Conservation (phyloP, 192 early-diverging fungal genomes). For the Thamnidium elegans region DNA sequence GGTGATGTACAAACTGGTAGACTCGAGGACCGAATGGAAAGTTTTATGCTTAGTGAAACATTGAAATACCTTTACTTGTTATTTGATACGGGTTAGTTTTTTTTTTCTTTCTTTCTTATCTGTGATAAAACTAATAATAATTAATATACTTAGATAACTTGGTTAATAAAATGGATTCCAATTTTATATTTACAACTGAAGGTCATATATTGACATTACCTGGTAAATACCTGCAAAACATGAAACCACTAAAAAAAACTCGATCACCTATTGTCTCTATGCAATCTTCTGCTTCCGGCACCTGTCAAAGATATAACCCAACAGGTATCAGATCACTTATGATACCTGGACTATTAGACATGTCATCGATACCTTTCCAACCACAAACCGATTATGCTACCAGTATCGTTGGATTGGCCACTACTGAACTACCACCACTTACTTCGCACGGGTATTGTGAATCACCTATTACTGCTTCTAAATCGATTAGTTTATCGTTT, state of each 20-base stretch:
- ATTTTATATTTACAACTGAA: constrained; percentile 88
- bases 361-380: constrained; percentile 40
- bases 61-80: constrained; percentile 97
- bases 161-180: constrained; percentile 67
- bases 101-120: not conserved
- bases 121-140: not conserved
- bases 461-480: constrained; percentile 24
- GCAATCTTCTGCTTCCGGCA: not conserved
- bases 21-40: constrained; percentile 90
- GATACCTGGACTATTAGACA: constrained; percentile 11
- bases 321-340: not conserved
- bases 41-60: constrained; percentile 91
- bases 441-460: constrained; percentile 45
- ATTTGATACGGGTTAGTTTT: constrained; percentile 71
- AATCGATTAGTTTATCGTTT: constrained; percentile 23
- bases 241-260: not conserved
- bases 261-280: not conserved
- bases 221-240: constrained; percentile 16
- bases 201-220: constrained; percentile 55
- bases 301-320: constrained; percentile 14
- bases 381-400: constrained; percentile 52
- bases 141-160: constrained; percentile 34
- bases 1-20: constrained; percentile 58
- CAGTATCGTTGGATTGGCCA: constrained; percentile 41
- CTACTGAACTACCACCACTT: constrained; percentile 12